phyloP scores from a whole-genome alignment of 129 eudicot genomes.

The Tanacetum coccineum region DNA sequence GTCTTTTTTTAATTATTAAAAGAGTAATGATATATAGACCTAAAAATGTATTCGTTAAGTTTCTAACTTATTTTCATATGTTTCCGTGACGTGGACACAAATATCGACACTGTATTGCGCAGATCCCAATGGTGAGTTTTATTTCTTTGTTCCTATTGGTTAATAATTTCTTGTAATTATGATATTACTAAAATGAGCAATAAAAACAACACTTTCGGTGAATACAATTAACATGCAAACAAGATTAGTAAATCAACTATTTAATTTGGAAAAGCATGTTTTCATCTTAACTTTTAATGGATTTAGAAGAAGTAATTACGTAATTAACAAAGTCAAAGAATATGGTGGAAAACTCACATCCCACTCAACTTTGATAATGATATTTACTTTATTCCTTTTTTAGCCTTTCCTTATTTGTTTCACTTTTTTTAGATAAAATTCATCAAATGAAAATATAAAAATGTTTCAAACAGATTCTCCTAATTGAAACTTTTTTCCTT shows the following conservation, averaged over 20 bases:
- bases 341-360: too few relatives aligned
- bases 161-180: too few relatives aligned
- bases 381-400: background rate
- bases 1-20: too few relatives aligned
- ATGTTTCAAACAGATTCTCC: too few relatives aligned
- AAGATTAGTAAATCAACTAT: background rate
- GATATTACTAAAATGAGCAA: background rate
- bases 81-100: conserved; percentile 17
- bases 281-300: conserved; percentile 25
- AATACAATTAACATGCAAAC: conserved; percentile 4
- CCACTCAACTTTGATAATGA: conserved; percentile 20
- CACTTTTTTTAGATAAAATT: background rate
- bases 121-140: conserved; percentile 42
- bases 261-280: background rate
- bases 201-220: background rate
- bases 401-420: too few relatives aligned
- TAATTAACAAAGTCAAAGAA: too few relatives aligned
- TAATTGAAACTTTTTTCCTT: too few relatives aligned
- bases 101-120: background rate
- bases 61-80: conserved; percentile 8
- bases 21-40: too few relatives aligned
- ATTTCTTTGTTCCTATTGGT: conserved; percentile 15
- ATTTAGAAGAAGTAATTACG: too few relatives aligned
- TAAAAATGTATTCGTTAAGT: background rate
- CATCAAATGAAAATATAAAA: too few relatives aligned